Percentiles rank a stretch among this genome's conserved stretches.
phyloP scores from a whole-genome alignment of 2,329 filamentous ascomycete species.

The Salinomyces thailandicus region DNA sequence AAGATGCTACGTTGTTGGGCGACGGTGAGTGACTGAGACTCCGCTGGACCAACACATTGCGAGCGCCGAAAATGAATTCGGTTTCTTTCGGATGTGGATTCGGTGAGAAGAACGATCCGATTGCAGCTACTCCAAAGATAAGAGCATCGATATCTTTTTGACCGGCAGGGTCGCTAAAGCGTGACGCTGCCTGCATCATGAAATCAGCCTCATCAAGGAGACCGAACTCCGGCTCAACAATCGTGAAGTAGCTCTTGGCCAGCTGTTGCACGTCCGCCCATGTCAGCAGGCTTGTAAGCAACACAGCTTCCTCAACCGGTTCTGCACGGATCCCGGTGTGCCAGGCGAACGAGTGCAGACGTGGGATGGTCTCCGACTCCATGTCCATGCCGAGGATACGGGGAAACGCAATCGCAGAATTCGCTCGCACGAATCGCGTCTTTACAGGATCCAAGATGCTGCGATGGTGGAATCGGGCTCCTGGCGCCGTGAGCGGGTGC shows the following conservation, averaged over 20 bases:
- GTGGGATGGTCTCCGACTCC: conserved; percentile 43
- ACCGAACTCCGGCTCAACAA: conserved; percentile 43
- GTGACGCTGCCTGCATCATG: conserved; percentile 18
- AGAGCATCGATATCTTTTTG: conserved; percentile 37
- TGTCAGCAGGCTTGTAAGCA: conserved; percentile 20
- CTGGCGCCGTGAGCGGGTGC: conserved; percentile 26
- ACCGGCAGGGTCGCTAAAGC: conserved; percentile 18
- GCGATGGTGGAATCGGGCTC: conserved; percentile 26
- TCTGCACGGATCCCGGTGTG: conserved; percentile 32
- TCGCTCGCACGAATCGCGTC: conserved; percentile 26
- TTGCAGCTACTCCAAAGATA: conserved; percentile 44
- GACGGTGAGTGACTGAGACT: conserved; percentile 21
- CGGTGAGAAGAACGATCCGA: conserved; percentile 44
- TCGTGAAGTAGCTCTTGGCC: conserved; percentile 41
- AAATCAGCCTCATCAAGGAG: conserved; percentile 33
- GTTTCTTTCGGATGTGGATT: conserved; percentile 34
- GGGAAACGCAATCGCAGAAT: conserved; percentile 44
- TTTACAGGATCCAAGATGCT: conserved; percentile 26
- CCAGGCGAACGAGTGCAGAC: conserved; percentile 46
- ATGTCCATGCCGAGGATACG: conserved; percentile 43
- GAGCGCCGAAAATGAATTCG: conserved; percentile 38
- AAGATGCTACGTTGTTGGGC: conserved; percentile 35
- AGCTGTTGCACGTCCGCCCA: conserved; percentile 22
- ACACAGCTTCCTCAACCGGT: conserved; percentile 16
- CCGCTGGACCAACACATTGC: conserved; percentile 29